Evolutionary conservation across 352 stramenopile species (phyloP).

Genomic region (Peronospora belbahrii): DNA sequence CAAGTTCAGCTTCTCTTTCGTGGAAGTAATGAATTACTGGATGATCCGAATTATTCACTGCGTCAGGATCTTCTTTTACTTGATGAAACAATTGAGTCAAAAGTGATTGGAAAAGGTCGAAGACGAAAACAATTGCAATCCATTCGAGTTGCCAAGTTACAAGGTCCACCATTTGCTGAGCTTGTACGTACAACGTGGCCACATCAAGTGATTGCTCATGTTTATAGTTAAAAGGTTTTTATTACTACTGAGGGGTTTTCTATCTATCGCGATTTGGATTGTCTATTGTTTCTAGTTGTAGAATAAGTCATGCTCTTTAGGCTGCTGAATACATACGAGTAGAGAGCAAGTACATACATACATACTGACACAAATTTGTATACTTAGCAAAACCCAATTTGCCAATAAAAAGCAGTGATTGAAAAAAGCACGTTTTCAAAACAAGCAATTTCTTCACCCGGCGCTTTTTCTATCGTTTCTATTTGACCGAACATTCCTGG

Average conservation of each 20-base stretch:
- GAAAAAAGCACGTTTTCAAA: too few species aligned
- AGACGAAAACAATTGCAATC: constrained; percentile 14
- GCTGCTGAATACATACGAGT: too few species aligned
- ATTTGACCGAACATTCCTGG: too few species aligned
- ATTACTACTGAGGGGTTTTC: background rate
- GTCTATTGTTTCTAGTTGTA: too few species aligned
- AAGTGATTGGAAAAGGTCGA: background rate
- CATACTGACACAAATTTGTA: too few species aligned
- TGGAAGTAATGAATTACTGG: constrained; percentile 41
- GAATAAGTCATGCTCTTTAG: too few species aligned
- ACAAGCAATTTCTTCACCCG: too few species aligned
- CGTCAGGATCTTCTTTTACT: constrained; percentile 32
- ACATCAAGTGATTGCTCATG: constrained; percentile 54
- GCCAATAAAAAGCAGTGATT: too few species aligned
- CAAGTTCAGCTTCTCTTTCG: constrained; percentile 61
- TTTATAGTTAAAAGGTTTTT: constrained; percentile 36
- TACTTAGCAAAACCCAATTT: too few species aligned
- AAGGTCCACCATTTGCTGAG: constrained; percentile 31
- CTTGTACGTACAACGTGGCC: constrained; percentile 44
- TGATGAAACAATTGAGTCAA: constrained; percentile 5
- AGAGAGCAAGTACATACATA: too few species aligned
- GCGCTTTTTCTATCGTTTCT: too few species aligned
- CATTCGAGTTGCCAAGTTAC: constrained; percentile 9
- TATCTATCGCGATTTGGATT: too few species aligned
- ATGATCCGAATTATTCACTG: constrained; percentile 47